These are phyloP conservation scores for Leccinum angustisporum DNA, from an alignment of 1,284 basidiomycete species.

Conservation along the genomic window DNA sequence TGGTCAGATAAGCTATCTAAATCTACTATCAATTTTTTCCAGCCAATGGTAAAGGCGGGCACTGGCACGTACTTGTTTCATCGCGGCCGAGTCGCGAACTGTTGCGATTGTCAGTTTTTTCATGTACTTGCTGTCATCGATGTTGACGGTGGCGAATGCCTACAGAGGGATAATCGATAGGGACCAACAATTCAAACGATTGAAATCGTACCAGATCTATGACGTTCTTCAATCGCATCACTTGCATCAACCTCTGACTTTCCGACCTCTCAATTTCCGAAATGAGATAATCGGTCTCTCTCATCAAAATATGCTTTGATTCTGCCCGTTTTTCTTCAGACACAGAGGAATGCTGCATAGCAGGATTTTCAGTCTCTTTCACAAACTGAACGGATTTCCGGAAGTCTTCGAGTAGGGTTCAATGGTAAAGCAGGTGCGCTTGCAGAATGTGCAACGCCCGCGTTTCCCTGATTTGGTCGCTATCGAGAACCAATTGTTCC, in stretches of 20 bases:
- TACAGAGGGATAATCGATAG: slow-evolving; percentile 17
- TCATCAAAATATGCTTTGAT: slow-evolving; percentile 35
- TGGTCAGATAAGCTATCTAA: slow-evolving; percentile 50
- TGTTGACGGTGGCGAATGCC: slow-evolving; percentile 52
- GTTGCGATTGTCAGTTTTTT: slow-evolving; percentile 47
- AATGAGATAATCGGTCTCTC: slow-evolving; percentile 45
- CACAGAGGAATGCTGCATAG: slow-evolving; percentile 31
- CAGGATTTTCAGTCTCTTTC: slow-evolving; percentile 44
- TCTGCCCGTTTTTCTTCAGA: slow-evolving; percentile 13
- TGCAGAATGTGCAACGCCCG: slow-evolving; percentile 52
- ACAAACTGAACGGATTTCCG: slow-evolving; percentile 49
- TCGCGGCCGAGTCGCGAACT: slow-evolving; percentile 48
- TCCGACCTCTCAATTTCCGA: slow-evolving; percentile 49
- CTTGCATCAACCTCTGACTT: slow-evolving; percentile 43
- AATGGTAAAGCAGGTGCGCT: slow-evolving; percentile 54
- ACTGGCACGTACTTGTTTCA: slow-evolving; percentile 52
- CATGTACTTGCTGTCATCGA: slow-evolving; percentile 50
- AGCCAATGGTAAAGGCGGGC: slow-evolving; percentile 11
- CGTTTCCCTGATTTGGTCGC: slow-evolving; percentile 41
- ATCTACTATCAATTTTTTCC: not conserved
- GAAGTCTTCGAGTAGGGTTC: slow-evolving; percentile 51
- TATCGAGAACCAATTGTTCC: slow-evolving; percentile 45
- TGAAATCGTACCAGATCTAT: slow-evolving; percentile 47
- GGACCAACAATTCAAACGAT: not conserved
- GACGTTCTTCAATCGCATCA: slow-evolving; percentile 49